phyloP scores from a whole-genome alignment of 805 yeast genomes.

The Metschnikowia colocasiae region DNA sequence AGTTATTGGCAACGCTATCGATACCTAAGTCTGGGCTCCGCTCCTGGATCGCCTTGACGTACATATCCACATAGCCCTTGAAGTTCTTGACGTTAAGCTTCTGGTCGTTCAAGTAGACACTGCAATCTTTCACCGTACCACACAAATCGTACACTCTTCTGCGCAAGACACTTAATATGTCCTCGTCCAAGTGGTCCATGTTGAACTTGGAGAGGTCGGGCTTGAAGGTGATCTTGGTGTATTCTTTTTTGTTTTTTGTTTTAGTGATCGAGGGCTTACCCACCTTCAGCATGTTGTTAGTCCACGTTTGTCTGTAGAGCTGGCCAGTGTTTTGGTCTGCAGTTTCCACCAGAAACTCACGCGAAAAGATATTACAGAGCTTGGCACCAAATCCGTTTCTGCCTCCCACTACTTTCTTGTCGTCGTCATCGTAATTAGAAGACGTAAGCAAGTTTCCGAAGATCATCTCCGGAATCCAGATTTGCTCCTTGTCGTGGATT shows the following conservation, averaged over 20 bases:
- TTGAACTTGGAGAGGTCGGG: constrained; percentile 84
- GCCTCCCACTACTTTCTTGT: constrained; percentile 96
- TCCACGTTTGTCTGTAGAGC: constrained; percentile 80
- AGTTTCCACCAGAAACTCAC: constrained; percentile 82
- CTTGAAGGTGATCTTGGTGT: constrained; percentile 79
- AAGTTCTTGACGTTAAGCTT: constrained; percentile 67
- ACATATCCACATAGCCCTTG: constrained; percentile 85
- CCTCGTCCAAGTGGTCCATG: constrained; percentile 82
- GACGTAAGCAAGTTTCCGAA: constrained; percentile 94
- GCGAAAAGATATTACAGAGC: constrained; percentile 91
- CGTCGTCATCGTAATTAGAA: constrained; percentile 91
- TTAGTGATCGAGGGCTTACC: constrained; percentile 70
- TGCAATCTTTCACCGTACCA: constrained; percentile 84
- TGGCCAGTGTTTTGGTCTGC: constrained; percentile 66
- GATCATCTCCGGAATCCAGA: constrained; percentile 92
- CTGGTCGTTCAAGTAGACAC: constrained; percentile 73
- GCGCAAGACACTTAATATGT: constrained; percentile 75
- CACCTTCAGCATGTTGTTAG: constrained; percentile 75
- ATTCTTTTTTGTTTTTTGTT: constrained; percentile 62
- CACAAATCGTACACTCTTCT: constrained; percentile 95
- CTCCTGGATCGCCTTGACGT: constrained; percentile 69
- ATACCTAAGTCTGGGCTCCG: constrained; percentile 33
- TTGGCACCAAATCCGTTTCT: constrained; percentile 98
- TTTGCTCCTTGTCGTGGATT: constrained; percentile 84
- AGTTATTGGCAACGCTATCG: constrained; percentile 32